Percentiles rank a stretch among this genome's conserved stretches.
These are phyloP conservation scores for Petunia axillaris DNA, from an alignment of 257 asterid species.

Conservation along the genomic window DNA sequence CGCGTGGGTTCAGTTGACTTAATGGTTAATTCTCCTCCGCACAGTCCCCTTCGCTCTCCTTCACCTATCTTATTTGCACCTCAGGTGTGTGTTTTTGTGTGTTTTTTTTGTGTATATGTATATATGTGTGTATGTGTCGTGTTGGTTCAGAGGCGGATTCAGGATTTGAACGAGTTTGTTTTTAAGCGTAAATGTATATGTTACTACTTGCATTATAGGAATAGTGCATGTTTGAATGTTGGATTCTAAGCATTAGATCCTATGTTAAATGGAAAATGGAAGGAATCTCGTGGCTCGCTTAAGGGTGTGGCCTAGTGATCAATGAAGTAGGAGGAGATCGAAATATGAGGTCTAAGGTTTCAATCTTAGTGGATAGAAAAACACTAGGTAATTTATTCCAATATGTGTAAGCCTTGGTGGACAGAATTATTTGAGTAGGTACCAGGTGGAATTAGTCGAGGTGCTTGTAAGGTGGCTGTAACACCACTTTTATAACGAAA, in stretches of 20 bases:
- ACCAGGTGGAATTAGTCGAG: too few relatives aligned
- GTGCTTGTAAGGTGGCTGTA: too few relatives aligned
- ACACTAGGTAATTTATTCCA: too few relatives aligned
- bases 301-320: too few relatives aligned
- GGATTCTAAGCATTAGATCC: too few relatives aligned
- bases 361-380: too few relatives aligned
- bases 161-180: constrained; percentile 1
- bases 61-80: constrained; percentile 64
- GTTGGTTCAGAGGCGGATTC: neutral
- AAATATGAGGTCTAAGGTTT: too few relatives aligned
- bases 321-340: too few relatives aligned
- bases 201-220: neutral
- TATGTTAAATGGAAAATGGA: neutral
- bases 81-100: constrained; percentile 45
- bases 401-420: too few relatives aligned
- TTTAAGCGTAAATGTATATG: neutral
- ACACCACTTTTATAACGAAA: too few relatives aligned
- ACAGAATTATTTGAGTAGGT: too few relatives aligned
- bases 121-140: constrained; percentile 16
- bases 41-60: constrained; percentile 54
- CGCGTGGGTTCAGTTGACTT: constrained; percentile 65
- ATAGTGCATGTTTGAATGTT: too few relatives aligned
- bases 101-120: neutral
- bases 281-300: neutral
- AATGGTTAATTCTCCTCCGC: constrained; percentile 72